A percentile compares a stretch with the other conserved stretches of the same genome.
phyloP scores from a whole-genome alignment of 495 filamentous ascomycete genomes.

The Collariella sp. region DNA sequence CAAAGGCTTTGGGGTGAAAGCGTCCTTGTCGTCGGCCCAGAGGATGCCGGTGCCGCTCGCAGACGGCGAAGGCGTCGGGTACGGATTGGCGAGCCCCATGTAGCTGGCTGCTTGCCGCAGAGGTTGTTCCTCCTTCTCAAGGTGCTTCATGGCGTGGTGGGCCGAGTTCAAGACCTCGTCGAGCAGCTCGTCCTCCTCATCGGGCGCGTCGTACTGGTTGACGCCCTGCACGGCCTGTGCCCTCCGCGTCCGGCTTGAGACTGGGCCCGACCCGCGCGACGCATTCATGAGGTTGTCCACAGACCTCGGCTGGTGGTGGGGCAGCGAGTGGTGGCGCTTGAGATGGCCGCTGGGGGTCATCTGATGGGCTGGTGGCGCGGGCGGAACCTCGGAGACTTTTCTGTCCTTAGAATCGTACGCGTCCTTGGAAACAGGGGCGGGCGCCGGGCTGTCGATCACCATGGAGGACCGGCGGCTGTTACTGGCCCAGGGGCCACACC shows the following conservation, averaged over 20 bases:
- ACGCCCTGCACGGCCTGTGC: conserved; percentile 68
- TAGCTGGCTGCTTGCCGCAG: conserved; percentile 51
- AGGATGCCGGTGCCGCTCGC: conserved; percentile 66
- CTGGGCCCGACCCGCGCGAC: conserved; percentile 48
- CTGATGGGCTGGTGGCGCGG: conserved; percentile 46
- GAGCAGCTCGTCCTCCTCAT: conserved; percentile 92
- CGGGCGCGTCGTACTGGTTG: conserved; percentile 85
- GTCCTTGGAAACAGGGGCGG: conserved; percentile 44
- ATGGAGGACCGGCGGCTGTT: conserved; percentile 84
- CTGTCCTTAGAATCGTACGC: conserved; percentile 67
- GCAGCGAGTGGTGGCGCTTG: conserved; percentile 68
- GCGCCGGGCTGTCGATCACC: conserved; percentile 57
- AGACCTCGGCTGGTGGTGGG: conserved; percentile 56
- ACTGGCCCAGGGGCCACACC: conserved; percentile 77
- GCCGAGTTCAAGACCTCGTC: conserved; percentile 62
- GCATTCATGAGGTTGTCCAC: conserved; percentile 53
- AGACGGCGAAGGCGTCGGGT: conserved; percentile 86
- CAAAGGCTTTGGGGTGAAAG: conserved; percentile 49
- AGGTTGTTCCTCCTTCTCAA: conserved; percentile 43
- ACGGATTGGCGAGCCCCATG: conserved; percentile 61
- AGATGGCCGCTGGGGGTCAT: conserved; percentile 45
- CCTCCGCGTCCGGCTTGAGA: conserved; percentile 76
- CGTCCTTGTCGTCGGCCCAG: conserved; percentile 59
- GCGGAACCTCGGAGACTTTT: conserved; percentile 54
- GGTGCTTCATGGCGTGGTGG: conserved; percentile 40